Evolutionary conservation across 2,329 filamentous ascomycete species (phyloP), one percentile per base, ranked within the genome.

Genomic region (Sporothrix globosa): DNA sequence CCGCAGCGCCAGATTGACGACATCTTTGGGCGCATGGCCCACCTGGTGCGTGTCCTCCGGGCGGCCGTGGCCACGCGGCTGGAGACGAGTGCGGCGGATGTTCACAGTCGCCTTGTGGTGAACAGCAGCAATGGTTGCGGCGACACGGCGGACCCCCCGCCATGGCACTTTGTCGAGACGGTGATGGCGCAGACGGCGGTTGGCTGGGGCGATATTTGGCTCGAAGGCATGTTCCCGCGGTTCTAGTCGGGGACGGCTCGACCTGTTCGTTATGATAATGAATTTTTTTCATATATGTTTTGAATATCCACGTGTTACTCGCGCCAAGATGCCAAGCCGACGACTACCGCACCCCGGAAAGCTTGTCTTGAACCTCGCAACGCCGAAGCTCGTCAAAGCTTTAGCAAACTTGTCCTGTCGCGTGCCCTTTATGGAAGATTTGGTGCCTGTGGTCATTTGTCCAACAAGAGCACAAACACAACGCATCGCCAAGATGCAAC

Each of bases 161-260:
- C 56, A 4, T 46, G 58, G 58, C 9, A 13, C 21, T 17, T 46
- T 14, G 39, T 48, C 21, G 67, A 68, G 67, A n/a, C 67, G 7
- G 30, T 50, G 24, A 9, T 60, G 53, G 41, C 53, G 4, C 67
- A 68, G 67, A 48, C 67, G 53, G 21, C 67, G 1, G 41, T 21
- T 19, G 41, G 53, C 24, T 56, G 67, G 52, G 52, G 24, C 39
- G 67, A 68, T 17, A n/a, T 68, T 13, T 68, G 67, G 67, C 53
- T 68, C 3, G 52, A 56, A 19, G 52, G 52, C 11, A 34, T 68
- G 52, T 58, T 68, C 48, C 63, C 63, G 7, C 19, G 63, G 24
- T 50, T 65, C 24, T 65, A 44, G 58, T 24, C n/a, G 56, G 14
- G 3, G 34, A n/a, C 39, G 3, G 50, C n/a, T 52, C 50, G 24